Evolutionary conservation across 441 rosid genomes (phyloP).

Genomic region (Euphorbia schlechtendalii): DNA sequence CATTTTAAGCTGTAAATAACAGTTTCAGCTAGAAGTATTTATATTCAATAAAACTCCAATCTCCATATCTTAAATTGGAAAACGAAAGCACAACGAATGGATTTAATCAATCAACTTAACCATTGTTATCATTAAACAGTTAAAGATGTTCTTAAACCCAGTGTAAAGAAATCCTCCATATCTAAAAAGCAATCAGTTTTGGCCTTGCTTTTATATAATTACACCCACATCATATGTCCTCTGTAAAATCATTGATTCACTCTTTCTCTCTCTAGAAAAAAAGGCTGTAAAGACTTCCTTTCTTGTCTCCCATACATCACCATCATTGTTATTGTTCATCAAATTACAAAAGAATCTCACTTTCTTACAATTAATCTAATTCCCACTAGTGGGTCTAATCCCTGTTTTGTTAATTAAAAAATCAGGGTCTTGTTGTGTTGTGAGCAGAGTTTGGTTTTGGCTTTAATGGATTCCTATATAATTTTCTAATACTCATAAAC

Average conservation of each 20-base stretch:
- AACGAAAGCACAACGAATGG: neutral
- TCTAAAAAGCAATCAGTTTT: conserved; percentile 5
- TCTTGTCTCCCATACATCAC: conserved; percentile 24
- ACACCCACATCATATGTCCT: conserved; percentile 1
- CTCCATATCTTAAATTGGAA: neutral
- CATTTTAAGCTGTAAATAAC: too few species aligned
- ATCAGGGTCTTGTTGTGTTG: conserved; percentile 20
- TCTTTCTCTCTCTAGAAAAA: conserved; percentile 7
- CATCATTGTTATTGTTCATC: conserved; percentile 30
- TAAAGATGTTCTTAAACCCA: conserved; percentile 7
- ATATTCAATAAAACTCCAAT: too few species aligned
- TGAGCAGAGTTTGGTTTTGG: conserved; percentile 18
- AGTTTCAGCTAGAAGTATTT: too few species aligned
- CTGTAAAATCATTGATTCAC: conserved; percentile 9
- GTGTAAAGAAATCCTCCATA: neutral
- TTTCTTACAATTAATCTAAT: conserved; percentile 9
- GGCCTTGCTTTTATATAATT: conserved; percentile 14
- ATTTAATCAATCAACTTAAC: neutral
- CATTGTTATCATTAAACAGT: neutral
- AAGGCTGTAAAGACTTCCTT: conserved; percentile 22
- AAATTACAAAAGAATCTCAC: conserved; percentile 18
- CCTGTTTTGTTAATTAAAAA: conserved; percentile 13
- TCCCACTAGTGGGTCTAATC: conserved; percentile 10
- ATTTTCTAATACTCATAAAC: conserved; percentile 10
- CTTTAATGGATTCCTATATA: conserved; percentile 8